Base-by-base conservation (phyloP, 306 rosid genomes). In the Castanopsis chinensis region DNA sequence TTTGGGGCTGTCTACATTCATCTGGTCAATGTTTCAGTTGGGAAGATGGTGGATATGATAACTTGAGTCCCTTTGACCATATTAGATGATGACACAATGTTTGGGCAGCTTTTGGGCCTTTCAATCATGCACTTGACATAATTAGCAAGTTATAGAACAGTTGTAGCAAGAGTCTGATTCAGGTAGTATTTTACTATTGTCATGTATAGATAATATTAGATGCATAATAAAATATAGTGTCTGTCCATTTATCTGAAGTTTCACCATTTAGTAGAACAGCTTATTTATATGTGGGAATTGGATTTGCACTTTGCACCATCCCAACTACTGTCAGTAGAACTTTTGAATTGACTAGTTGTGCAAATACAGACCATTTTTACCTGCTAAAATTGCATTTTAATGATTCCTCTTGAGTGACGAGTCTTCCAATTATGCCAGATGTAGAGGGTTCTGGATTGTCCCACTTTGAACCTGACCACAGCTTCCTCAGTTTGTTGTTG, bases 21-120 rank as follows among this genome's bases (percentile, higher is more conserved):
- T 72, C 32, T 51, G 71, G 5, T 32, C 78, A 75, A 45, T 82
- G 79, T 19, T 74, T 61, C 5, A 7, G 20, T 58, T 60, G 67
- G 3, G 14, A 14, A 59, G 27, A 59, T 4, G 6, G 17, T 49
- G 53, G 53, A 49, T 49, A 59, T 11, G 9, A 23, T 59, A 10
- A 1, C 65, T 59, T 23, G 15, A 14, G 32, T 59, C 23, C 32
- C 65, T 59, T 59, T 13, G 14, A 23, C 33, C 27, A 3, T 49
- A 3, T 49, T 49, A 49, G 53, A 49, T 49, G 53, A 3, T 13
- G 53, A 13, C 17, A 3, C 53, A 49, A 49, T 49, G 14, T 59
- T 27, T 14, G 69, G 69, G 11, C 20, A 33, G 52, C 20, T 35
- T 32, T 18, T 68, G 6, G 14, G 23, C 14, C 10, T 35, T 19